Evolutionary conservation across 73 alveolate species (phyloP).

Genomic region (Breviolum minutum): DNA sequence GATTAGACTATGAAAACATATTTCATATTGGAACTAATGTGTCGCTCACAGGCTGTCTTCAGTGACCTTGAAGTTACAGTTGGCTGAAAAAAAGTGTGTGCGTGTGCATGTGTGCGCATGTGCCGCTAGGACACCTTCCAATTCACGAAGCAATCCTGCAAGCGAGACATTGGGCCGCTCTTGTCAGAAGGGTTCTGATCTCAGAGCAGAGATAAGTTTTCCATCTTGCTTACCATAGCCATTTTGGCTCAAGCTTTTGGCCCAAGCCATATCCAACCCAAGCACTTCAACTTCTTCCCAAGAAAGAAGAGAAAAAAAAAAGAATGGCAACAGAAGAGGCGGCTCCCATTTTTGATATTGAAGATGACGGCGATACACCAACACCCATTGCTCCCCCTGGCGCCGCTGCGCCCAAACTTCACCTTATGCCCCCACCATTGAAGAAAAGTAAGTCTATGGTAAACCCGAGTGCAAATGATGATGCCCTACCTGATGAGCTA

Average conservation of each 20-base stretch:
- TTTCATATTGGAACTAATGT: too few relatives aligned
- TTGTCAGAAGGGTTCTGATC: background rate
- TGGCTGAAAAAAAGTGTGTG: background rate
- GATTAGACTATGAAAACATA: too few relatives aligned
- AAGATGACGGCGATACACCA: background rate
- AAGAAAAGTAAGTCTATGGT: background rate
- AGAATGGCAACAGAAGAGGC: too few relatives aligned
- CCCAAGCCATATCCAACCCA: too few relatives aligned
- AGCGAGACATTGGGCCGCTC: constrained; percentile 16
- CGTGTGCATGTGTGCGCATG: background rate
- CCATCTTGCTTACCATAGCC: too few relatives aligned
- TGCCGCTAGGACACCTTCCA: background rate
- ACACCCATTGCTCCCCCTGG: background rate
- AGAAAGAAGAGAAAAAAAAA: too few relatives aligned
- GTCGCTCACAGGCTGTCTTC: too few relatives aligned
- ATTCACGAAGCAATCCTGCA: background rate
- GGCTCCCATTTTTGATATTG: background rate
- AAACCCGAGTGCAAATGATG: background rate
- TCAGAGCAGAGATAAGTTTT: background rate
- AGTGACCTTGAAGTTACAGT: too few relatives aligned
- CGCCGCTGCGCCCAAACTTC: background rate
- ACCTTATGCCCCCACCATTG: background rate
- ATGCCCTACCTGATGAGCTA: background rate
- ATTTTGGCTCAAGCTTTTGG: too few relatives aligned
- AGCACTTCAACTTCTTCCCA: too few relatives aligned